phyloP scores from a whole-genome alignment of 768 basidiomycete genomes.

The Suillus occidentalis region DNA sequence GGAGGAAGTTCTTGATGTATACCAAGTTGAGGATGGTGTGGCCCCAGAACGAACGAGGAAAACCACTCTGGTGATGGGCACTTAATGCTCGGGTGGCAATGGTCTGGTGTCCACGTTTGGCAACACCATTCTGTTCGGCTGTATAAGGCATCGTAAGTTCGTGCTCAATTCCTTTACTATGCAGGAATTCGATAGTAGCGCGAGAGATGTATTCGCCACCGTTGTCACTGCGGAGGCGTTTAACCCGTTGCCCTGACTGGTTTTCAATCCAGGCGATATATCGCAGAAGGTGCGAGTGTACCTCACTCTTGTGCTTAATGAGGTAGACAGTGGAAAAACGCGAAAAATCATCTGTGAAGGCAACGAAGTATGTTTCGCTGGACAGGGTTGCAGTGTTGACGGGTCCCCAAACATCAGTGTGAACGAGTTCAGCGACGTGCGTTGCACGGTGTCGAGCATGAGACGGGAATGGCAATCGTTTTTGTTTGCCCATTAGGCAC shows the following conservation, averaged over 20 bases:
- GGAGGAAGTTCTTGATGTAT: slow-evolving; percentile 21
- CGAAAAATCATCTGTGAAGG: no score
- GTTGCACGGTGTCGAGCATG: no score
- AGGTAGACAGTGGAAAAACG: no score
- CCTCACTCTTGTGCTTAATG: no score
- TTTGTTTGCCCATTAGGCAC: no score
- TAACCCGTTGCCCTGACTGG: neutral
- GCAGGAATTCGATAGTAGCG: neutral
- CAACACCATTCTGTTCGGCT: slow-evolving; percentile 28
- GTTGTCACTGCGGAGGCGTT: slow-evolving; percentile 16
- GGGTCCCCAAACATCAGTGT: no score
- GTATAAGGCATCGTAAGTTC: slow-evolving; percentile 5
- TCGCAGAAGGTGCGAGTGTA: no score
- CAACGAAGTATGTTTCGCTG: no score
- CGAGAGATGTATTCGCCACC: slow-evolving; percentile 12
- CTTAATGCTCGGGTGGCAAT: slow-evolving; percentile 15
- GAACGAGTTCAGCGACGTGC: no score
- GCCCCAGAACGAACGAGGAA: slow-evolving; percentile 23
- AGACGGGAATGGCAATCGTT: no score
- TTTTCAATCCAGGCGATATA: neutral
- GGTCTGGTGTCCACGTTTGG: slow-evolving; percentile 31
- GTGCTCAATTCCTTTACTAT: neutral
- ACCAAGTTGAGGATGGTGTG: slow-evolving; percentile 22
- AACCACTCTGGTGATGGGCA: slow-evolving; percentile 25
- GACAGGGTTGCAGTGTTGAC: no score